phyloP scores from a whole-genome alignment of 192 early-diverging fungal genomes.

The Linnemannia schmuckeri region DNA sequence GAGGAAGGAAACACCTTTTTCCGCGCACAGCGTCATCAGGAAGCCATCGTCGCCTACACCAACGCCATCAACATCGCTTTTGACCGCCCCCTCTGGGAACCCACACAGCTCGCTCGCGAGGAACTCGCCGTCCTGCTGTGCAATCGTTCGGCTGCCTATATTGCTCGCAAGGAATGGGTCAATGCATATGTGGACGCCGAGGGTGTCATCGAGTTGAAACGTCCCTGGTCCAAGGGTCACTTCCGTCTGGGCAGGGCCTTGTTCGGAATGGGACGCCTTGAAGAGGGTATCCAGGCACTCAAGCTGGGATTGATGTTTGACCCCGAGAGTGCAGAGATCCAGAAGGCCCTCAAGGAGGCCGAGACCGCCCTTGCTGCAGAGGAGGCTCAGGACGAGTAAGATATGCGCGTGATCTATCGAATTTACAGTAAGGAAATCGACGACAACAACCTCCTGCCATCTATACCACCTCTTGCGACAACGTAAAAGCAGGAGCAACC shows the following conservation, averaged over 20 bases:
- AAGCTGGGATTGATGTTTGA: conserved; percentile 83
- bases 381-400: conserved; percentile 17
- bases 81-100: conserved; percentile 82
- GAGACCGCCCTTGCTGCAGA: conserved; percentile 25
- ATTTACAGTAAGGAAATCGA: neutral
- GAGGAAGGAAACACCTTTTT: conserved; percentile 91
- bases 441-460: neutral
- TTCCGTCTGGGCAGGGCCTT: conserved; percentile 89
- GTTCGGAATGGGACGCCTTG: conserved; percentile 81
- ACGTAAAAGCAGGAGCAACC: neutral
- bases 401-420: neutral
- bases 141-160: conserved; percentile 77
- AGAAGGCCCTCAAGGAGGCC: conserved; percentile 79
- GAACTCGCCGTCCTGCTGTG: conserved; percentile 74
- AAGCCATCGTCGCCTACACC: conserved; percentile 89
- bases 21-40: conserved; percentile 82
- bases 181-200: conserved; percentile 82
- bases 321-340: conserved; percentile 80
- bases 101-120: conserved; percentile 71
- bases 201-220: conserved; percentile 74
- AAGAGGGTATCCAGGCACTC: conserved; percentile 87
- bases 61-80: conserved; percentile 87
- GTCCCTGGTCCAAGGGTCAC: conserved; percentile 80
- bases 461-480: neutral
- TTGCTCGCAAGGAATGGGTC: conserved; percentile 72